phyloP scores from a whole-genome alignment of 1,284 basidiomycete genomes.

The Ceratobasidium sp. region DNA sequence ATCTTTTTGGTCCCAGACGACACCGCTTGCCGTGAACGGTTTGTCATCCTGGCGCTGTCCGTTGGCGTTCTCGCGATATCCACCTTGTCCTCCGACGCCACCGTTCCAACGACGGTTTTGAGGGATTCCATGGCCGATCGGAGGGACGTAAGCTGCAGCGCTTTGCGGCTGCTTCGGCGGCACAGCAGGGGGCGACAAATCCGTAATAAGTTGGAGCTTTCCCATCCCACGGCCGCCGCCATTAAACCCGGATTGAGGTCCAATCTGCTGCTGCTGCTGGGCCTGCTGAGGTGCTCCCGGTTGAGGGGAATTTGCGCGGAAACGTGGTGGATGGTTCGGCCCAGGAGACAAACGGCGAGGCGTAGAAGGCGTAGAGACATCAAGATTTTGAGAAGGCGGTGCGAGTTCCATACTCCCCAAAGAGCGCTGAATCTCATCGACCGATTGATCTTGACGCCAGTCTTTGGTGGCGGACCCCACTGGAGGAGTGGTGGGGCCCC shows the following conservation, averaged over 20 bases:
- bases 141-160: conserved; percentile 60
- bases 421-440: conserved; percentile 80
- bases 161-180: conserved; percentile 58
- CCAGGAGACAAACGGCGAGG: conserved; percentile 44
- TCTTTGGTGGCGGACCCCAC: conserved; percentile 46
- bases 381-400: conserved; percentile 32
- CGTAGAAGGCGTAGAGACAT: conserved; percentile 35
- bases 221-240: conserved; percentile 48
- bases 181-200: conserved; percentile 67
- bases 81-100: conserved; percentile 49
- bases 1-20: conserved; percentile 70
- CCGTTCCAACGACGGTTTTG: conserved; percentile 50
- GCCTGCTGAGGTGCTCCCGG: background rate
- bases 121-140: conserved; percentile 60
- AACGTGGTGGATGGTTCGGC: conserved; percentile 37
- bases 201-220: conserved; percentile 67
- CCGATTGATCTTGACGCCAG: conserved; percentile 51
- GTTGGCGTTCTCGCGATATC: conserved; percentile 50
- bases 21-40: conserved; percentile 59
- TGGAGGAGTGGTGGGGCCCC: conserved; percentile 26
- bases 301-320: conserved; percentile 32
- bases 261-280: conserved; percentile 13
- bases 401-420: conserved; percentile 59
- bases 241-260: conserved; percentile 28
- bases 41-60: conserved; percentile 52